Evolutionary conservation across 1,139 yeast genomes (phyloP).

Genomic region (Candida mesenterica): DNA sequence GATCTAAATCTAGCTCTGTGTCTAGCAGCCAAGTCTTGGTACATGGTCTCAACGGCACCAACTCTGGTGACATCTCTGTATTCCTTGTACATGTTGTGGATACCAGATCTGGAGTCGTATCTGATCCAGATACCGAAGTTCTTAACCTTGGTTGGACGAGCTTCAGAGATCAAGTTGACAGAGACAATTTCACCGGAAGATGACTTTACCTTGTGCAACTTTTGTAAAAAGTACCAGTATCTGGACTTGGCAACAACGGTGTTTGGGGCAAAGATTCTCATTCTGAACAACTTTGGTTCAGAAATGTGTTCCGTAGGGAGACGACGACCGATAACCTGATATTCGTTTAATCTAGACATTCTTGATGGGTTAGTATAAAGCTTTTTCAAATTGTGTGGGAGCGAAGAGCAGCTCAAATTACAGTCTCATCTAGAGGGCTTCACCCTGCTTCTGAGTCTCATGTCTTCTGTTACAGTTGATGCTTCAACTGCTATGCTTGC

Average conservation of each 20-base stretch:
- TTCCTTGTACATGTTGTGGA: conserved; percentile 99
- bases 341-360: conserved; percentile 95
- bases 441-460: too few relatives aligned
- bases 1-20: conserved; percentile 99
- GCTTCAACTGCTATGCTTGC: not conserved
- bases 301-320: conserved; percentile 99
- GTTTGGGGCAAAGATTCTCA: conserved; percentile 99
- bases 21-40: conserved; percentile 99
- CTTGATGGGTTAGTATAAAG: conserved; percentile 21
- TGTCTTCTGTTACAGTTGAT: too few relatives aligned
- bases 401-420: too few relatives aligned
- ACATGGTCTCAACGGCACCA: conserved; percentile 97
- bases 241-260: conserved; percentile 99
- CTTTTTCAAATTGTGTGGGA: too few relatives aligned
- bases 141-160: conserved; percentile 98
- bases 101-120: conserved; percentile 99
- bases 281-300: conserved; percentile 99
- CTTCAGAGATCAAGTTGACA: conserved; percentile 86
- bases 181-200: conserved; percentile 99
- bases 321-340: conserved; percentile 99
- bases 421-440: conserved; percentile 1
- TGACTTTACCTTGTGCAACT: conserved; percentile 99
- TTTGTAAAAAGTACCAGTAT: conserved; percentile 99
- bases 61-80: conserved; percentile 99
- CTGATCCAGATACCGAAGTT: conserved; percentile 99